Conservation (phyloP, 148 eudicot species). For the Suaeda aralocaspica region DNA sequence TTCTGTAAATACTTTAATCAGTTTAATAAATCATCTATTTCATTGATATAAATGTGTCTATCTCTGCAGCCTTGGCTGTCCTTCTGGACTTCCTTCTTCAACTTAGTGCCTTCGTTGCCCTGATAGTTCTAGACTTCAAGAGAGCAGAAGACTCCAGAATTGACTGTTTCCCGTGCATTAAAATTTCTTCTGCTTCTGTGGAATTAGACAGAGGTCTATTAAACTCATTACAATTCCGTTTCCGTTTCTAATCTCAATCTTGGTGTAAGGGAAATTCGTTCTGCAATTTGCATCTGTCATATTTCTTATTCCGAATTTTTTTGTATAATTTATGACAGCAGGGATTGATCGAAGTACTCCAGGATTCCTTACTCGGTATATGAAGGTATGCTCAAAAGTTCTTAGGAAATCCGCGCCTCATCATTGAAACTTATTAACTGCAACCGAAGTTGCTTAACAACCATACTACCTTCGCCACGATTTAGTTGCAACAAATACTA, state of each 20-base stretch:
- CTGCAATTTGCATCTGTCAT: not conserved
- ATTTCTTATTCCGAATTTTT: not conserved
- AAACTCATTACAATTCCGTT: not conserved
- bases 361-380: conserved; percentile 48
- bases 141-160: conserved; percentile 55
- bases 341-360: conserved; percentile 39
- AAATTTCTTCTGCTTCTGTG: conserved; percentile 27
- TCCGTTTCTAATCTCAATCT: not conserved
- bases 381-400: conserved; percentile 41
- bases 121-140: conserved; percentile 52
- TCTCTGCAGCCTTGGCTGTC: conserved; percentile 53
- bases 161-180: conserved; percentile 63
- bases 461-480: too few relatives aligned
- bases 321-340: conserved; percentile 16
- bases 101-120: conserved; percentile 60
- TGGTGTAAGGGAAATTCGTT: not conserved
- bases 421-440: not conserved
- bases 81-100: conserved; percentile 62
- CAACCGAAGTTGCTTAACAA: too few relatives aligned
- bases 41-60: conserved; percentile 15
- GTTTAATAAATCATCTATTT: conserved; percentile 7
- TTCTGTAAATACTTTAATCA: conserved; percentile 10
- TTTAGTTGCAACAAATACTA: too few relatives aligned
- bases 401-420: not conserved
- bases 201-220: conserved; percentile 33